These are phyloP conservation scores for Mycena chlorophos DNA, from an alignment of 768 basidiomycete species.

Conservation along the genomic window DNA sequence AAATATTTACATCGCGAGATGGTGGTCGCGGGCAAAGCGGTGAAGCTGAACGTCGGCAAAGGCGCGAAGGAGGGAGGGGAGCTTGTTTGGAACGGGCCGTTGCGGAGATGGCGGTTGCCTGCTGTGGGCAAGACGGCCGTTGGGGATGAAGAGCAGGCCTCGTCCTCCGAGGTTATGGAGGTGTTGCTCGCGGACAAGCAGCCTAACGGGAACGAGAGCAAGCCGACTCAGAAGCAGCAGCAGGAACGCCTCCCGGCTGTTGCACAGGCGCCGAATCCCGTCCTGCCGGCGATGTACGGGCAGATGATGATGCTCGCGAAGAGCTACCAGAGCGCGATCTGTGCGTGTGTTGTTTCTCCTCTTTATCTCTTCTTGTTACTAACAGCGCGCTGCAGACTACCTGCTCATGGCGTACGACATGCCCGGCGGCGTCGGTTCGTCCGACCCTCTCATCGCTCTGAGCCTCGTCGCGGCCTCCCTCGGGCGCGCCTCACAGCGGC, in stretches of 20 bases:
- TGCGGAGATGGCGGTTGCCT: constrained; percentile 49
- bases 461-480: constrained; percentile 82
- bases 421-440: constrained; percentile 66
- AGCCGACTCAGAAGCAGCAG: constrained; percentile 5
- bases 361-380: not conserved
- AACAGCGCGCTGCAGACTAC: constrained; percentile 59
- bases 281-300: constrained; percentile 74
- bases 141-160: constrained; percentile 39
- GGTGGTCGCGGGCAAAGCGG: constrained; percentile 70
- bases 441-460: constrained; percentile 87
- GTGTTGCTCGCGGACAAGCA: constrained; percentile 32
- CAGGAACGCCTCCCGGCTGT: constrained; percentile 33
- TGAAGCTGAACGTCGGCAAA: constrained; percentile 61
- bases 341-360: constrained; percentile 46
- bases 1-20: constrained; percentile 85
- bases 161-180: constrained; percentile 35
- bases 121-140: constrained; percentile 39
- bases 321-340: constrained; percentile 89
- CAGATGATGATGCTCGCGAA: constrained; percentile 80
- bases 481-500: constrained; percentile 89
- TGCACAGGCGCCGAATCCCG: constrained; percentile 71
- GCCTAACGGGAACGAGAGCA: constrained; percentile 14
- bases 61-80: too few species aligned
- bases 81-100: constrained; percentile 60
- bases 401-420: constrained; percentile 86